Conservation (phyloP, 306 rosid species). For the Fragaria ananassa region DNA sequence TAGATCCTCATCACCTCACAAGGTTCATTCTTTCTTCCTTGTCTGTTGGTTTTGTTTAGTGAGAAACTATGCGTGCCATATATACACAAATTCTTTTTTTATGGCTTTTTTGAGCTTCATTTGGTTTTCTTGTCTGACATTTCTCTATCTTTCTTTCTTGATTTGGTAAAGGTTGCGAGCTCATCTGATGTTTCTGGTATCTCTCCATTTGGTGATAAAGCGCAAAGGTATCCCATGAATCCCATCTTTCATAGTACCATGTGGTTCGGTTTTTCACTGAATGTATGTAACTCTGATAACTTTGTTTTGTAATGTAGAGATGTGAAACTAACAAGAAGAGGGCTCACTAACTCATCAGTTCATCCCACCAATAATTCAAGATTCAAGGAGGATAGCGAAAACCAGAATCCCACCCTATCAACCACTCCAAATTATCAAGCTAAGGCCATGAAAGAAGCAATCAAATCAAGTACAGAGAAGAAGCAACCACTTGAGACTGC, state of each 20-base stretch:
- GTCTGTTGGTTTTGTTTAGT: conserved; percentile 13
- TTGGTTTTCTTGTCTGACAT: background rate
- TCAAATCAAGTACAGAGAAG: conserved; percentile 81
- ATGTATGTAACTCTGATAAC: background rate
- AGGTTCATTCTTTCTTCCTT: conserved; percentile 39
- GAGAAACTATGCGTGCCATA: conserved; percentile 1
- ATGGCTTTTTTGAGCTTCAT: background rate
- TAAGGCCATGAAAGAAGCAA: conserved; percentile 46
- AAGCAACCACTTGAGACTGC: conserved; percentile 32
- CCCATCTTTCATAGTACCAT: background rate
- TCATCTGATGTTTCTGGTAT: conserved; percentile 44
- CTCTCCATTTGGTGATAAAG: conserved; percentile 48
- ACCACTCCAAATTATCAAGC: conserved; percentile 46
- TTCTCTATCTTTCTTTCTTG: background rate
- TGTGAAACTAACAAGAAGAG: conserved; percentile 67
- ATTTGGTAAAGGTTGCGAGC: conserved; percentile 47
- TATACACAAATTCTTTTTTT: background rate
- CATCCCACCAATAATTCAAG: conserved; percentile 41
- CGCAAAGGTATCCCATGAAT: conserved; percentile 48
- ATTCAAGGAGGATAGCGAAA: conserved; percentile 58
- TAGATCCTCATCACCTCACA: conserved; percentile 64
- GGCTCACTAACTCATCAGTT: conserved; percentile 38
- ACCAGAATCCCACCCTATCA: conserved; percentile 62
- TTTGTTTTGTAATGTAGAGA: conserved; percentile 41
- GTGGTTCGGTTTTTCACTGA: background rate